These are phyloP conservation scores for Angophora floribunda DNA, from an alignment of 345 rosid genomes.

Conservation along the genomic window DNA sequence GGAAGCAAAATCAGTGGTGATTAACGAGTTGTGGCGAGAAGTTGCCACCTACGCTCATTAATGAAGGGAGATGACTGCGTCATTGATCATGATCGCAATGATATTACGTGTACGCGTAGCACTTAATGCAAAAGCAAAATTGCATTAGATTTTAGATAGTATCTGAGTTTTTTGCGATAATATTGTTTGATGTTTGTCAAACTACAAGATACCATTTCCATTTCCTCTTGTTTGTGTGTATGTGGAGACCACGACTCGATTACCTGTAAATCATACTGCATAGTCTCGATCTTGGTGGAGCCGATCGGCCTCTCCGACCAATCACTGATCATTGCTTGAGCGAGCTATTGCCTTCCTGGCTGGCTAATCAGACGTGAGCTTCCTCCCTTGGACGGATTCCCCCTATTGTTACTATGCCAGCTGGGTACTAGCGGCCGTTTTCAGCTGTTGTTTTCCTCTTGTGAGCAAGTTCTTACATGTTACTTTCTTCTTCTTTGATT, in stretches of 20 bases:
- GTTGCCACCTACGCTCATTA: neutral
- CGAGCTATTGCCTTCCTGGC: fast-evolving
- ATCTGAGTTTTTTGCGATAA: neutral
- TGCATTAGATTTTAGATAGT: neutral
- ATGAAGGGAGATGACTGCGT: neutral
- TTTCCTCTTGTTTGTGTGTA: neutral
- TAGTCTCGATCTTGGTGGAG: fast-evolving
- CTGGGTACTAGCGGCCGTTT: neutral
- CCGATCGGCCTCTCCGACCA: fast-evolving
- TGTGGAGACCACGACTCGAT: neutral
- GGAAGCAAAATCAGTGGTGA: neutral
- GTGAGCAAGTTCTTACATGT: neutral
- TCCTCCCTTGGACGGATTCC: neutral
- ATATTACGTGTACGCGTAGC: neutral
- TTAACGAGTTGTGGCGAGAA: neutral
- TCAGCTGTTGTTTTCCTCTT: neutral
- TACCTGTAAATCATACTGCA: neutral
- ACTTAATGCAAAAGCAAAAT: neutral
- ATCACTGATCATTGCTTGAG: neutral
- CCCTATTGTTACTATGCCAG: neutral
- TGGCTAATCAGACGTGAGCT: neutral
- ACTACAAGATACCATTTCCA: neutral
- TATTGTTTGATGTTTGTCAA: neutral
- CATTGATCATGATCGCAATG: neutral
- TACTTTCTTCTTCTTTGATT: neutral